A percentile compares a stretch with the other conserved stretches of the same genome.
These are phyloP conservation scores for Sesbania bispinosa DNA, from an alignment of 306 rosid species.

Conservation along the genomic window DNA sequence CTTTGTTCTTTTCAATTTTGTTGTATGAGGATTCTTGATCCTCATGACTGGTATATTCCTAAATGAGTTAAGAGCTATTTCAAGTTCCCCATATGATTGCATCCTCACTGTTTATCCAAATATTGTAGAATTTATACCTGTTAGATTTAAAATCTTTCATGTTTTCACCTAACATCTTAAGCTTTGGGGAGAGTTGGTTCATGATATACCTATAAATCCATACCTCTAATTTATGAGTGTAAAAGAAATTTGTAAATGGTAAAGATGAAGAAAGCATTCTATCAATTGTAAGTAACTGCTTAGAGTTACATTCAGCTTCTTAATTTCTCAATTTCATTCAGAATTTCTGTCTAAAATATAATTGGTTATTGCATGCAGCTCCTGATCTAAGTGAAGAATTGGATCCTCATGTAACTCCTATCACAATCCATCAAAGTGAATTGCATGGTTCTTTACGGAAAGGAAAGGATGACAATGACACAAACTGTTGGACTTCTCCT, in stretches of 20 bases:
- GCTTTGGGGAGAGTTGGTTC: conserved; percentile 11
- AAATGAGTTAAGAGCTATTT: neutral
- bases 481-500: conserved; percentile 88
- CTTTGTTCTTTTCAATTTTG: neutral
- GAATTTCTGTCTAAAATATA: conserved; percentile 6
- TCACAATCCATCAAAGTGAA: conserved; percentile 47
- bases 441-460: conserved; percentile 56
- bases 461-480: conserved; percentile 65
- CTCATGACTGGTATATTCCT: neutral
- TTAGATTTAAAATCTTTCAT: neutral
- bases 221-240: neutral
- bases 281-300: neutral
- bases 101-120: neutral
- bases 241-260: neutral
- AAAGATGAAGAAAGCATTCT: conserved; percentile 14
- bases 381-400: conserved; percentile 57
- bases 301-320: conserved; percentile 3
- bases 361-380: conserved; percentile 51
- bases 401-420: conserved; percentile 51
- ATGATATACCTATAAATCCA: neutral
- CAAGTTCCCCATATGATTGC: neutral
- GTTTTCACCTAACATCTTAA: neutral
- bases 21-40: neutral
- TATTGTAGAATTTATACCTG: neutral
- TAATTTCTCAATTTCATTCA: conserved; percentile 7